Evolutionary conservation across 2,329 filamentous ascomycete species (phyloP).

Genomic region (Trichoderma brevicompactum): DNA sequence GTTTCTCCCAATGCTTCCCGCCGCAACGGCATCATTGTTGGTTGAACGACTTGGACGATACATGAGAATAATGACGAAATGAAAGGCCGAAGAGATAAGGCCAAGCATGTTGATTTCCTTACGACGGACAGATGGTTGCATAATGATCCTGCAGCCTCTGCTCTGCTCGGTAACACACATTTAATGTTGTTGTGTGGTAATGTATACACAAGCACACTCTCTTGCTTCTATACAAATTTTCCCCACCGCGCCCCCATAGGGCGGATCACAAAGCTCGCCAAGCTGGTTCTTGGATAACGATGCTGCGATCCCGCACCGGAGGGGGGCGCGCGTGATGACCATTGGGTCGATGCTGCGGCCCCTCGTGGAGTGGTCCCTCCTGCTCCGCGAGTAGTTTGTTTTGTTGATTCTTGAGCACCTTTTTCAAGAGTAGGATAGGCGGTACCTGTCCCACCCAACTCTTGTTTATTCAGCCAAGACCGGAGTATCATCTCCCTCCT

Average conservation of each 20-base stretch:
- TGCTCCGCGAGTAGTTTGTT: slow-evolving; percentile 40
- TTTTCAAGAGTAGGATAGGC: slow-evolving; percentile 10
- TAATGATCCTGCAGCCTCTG: slow-evolving; percentile 35
- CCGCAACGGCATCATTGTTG: slow-evolving; percentile 67
- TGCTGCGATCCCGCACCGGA: slow-evolving; percentile 31
- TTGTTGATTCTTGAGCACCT: slow-evolving; percentile 40
- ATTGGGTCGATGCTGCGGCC: slow-evolving; percentile 60
- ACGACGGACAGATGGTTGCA: slow-evolving; percentile 36
- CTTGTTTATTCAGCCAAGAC: slow-evolving; percentile 30
- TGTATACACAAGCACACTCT: slow-evolving; percentile 36
- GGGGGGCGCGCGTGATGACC: slow-evolving; percentile 40
- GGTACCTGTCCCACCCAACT: slow-evolving; percentile 8
- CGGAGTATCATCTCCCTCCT: slow-evolving; percentile 32
- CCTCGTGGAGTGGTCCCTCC: slow-evolving; percentile 43
- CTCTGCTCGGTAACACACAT: slow-evolving; percentile 36
- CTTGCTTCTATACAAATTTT: slow-evolving; percentile 31
- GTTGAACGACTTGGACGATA: slow-evolving; percentile 35
- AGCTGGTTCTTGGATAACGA: slow-evolving; percentile 51
- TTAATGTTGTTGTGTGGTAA: slow-evolving; percentile 38
- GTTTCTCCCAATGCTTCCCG: slow-evolving; percentile 57
- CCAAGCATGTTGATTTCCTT: slow-evolving; percentile 44
- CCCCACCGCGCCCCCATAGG: slow-evolving; percentile 39
- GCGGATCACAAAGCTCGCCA: slow-evolving; percentile 39
- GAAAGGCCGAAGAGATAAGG: slow-evolving; percentile 37
- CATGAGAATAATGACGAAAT: slow-evolving; percentile 15